Base-by-base conservation (phyloP, 495 filamentous ascomycete species). In the Thozetella sp. region DNA sequence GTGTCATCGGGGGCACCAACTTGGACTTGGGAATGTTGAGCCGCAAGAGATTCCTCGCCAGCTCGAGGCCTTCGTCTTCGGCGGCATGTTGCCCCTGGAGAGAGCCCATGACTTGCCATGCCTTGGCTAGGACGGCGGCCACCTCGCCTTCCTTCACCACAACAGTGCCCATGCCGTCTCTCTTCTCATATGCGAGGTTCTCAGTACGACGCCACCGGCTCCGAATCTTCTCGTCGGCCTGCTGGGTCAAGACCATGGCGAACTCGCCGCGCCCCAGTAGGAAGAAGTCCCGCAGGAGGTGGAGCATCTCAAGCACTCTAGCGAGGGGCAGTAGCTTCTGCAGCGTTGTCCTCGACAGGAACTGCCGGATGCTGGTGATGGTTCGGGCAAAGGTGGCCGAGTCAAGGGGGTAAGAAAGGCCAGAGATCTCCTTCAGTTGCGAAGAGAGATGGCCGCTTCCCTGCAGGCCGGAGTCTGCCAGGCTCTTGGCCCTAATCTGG, bases 181-280 rank as follows among this genome's bases (percentile, higher is more conserved):
- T 70, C 53, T 83, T 83, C 55, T 83, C 77, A 55, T 82, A 80
- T 13, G 74, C 78, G 6, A 84, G 67, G 56, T 84, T 84, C 45
- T 83, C 82, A 2, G 76, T 72, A 34, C 76, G 72, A 48, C 76
- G 73, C 83, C 83, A 86, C 37, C 85, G 79, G 55, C 75, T 79
- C 13, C 82, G 74, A 22, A 96, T 82, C 59, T 86, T 87, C 34
- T 89, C 82, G 62, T 96, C 90, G 10, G 93, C 92, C 76, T 97
- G 90, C 27, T 88, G 83, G 1, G 95, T 90, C 20, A 99, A 77
- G 11, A 90, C 86, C 61, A 94, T 84, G 6, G 92, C 92, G 72
- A 99, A 99, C 68, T 97, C 95, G 11, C 95, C 94, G 19, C 90
- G 83, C 11, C 90, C 86, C 11, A 99, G 84, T 11, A 99, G 81